phyloP scores from a whole-genome alignment of 202 grass and related monocot genomes.

The Setaria viridis region DNA sequence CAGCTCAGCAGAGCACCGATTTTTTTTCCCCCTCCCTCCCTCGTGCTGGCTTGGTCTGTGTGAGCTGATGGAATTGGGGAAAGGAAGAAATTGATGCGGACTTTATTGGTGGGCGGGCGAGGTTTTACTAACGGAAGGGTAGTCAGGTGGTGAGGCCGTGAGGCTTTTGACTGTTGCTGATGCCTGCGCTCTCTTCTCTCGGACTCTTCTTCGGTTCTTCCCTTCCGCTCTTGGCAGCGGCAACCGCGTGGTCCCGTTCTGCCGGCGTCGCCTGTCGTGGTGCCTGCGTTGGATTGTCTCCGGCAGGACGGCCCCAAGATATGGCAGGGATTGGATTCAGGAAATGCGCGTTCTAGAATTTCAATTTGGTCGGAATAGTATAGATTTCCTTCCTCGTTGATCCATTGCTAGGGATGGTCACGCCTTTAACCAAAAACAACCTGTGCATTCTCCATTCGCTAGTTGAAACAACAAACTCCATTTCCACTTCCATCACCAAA shows the following conservation, averaged over 20 bases:
- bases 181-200: not conserved
- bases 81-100: slow-evolving; percentile 18
- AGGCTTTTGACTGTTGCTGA: slow-evolving; percentile 22
- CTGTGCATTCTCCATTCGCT: too few species aligned
- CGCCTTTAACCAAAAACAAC: too few species aligned
- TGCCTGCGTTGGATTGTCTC: too few species aligned
- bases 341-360: too few species aligned
- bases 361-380: too few species aligned
- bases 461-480: too few species aligned
- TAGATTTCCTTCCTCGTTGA: too few species aligned
- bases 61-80: slow-evolving; percentile 9
- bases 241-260: not conserved
- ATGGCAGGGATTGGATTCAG: too few species aligned
- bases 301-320: too few species aligned
- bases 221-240: not conserved
- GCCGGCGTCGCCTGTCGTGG: not conserved
- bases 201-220: not conserved
- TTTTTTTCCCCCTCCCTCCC: not conserved
- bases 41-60: not conserved
- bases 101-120: slow-evolving; percentile 9
- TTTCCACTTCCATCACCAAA: too few species aligned
- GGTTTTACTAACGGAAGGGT: not conserved
- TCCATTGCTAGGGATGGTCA: too few species aligned
- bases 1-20: slow-evolving; percentile 44
- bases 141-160: not conserved